A percentile compares a stretch with the other conserved stretches of the same genome.
Conservation (phyloP, 345 rosid species). For the Limnanthes douglasii region DNA sequence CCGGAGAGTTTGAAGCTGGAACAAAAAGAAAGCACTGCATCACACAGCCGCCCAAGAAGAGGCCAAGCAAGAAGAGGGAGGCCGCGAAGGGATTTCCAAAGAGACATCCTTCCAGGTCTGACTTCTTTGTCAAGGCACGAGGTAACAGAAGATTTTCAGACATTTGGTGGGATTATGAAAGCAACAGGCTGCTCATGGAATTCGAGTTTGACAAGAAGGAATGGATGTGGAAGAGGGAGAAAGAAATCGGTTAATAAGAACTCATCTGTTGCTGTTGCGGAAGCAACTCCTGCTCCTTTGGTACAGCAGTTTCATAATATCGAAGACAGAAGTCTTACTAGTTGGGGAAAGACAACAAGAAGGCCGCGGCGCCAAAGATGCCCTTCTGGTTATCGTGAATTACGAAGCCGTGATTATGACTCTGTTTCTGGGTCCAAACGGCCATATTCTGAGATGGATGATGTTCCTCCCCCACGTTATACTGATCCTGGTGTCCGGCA, state of each 20-base stretch:
- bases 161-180: conserved; percentile 59
- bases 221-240: conserved; percentile 54
- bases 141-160: conserved; percentile 69
- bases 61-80: conserved; percentile 65
- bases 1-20: conserved; percentile 30
- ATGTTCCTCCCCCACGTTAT: too few relatives aligned
- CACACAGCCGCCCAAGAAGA: conserved; percentile 28
- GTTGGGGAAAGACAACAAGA: conserved; percentile 72
- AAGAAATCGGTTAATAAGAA: conserved; percentile 21
- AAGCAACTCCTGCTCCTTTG: too few relatives aligned
- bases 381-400: conserved; percentile 46
- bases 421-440: too few relatives aligned
- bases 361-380: conserved; percentile 71
- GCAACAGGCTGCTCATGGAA: conserved; percentile 57
- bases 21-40: conserved; percentile 16
- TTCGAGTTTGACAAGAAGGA: conserved; percentile 45
- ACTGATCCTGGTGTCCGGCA: too few relatives aligned
- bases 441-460: too few relatives aligned
- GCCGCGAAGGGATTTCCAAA: conserved; percentile 76
- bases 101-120: conserved; percentile 80
- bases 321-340: conserved; percentile 47
- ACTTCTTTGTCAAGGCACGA: conserved; percentile 60
- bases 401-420: too few relatives aligned
- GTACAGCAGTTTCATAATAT: too few relatives aligned
- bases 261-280: too few relatives aligned